Evolutionary conservation across 345 rosid species (phyloP).

Genomic region (Melaleuca alternifolia): DNA sequence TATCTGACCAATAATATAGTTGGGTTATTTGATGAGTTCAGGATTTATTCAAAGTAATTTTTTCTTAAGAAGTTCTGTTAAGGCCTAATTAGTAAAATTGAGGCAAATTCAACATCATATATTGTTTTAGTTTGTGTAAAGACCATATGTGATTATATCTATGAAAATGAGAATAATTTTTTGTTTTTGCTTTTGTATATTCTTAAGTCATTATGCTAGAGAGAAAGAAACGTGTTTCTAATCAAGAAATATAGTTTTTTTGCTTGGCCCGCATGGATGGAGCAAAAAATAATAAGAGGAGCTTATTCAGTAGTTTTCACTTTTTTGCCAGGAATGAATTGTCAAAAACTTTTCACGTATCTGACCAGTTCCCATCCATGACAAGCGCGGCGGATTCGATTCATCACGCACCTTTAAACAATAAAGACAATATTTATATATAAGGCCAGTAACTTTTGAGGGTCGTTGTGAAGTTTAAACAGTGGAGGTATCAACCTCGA

Average conservation of each 20-base stretch:
- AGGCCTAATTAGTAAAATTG: neutral
- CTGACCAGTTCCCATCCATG: neutral
- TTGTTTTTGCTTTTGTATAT: neutral
- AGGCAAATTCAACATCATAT: neutral
- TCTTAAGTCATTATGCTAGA: neutral
- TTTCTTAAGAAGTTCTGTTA: neutral
- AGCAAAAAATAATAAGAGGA: neutral
- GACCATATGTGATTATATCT: neutral
- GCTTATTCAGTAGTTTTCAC: neutral
- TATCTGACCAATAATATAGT: neutral
- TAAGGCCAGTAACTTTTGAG: neutral
- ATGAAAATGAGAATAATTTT: neutral
- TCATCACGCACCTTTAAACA: neutral
- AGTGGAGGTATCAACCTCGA: neutral
- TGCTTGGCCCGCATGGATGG: neutral
- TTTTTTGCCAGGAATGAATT: neutral
- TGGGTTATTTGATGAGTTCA: neutral
- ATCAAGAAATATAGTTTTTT: neutral
- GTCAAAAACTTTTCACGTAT: neutral
- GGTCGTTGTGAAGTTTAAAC: neutral
- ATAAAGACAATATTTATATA: neutral
- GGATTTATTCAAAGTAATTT: neutral
- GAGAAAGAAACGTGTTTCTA: neutral
- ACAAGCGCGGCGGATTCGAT: neutral
- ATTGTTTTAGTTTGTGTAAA: neutral